These are phyloP conservation scores for Periconia sp. DNA, from an alignment of 2,329 filamentous ascomycete genomes.

Conservation along the genomic window DNA sequence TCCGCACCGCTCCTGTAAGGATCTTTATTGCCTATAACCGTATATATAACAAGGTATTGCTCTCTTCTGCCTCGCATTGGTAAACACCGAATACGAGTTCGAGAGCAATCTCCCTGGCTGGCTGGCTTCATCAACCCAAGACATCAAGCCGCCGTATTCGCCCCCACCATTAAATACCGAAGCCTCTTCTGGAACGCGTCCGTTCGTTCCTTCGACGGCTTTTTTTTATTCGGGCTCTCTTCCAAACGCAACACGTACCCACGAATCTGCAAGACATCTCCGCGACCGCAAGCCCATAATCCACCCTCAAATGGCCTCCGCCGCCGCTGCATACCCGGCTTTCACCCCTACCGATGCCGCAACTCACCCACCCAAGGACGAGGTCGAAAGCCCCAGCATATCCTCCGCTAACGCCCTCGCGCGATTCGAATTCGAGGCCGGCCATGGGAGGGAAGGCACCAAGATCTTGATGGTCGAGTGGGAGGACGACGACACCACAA, in stretches of 20 bases:
- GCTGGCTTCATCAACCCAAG: conserved; percentile 31
- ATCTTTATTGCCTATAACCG: no score
- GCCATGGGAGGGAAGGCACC: conserved; percentile 76
- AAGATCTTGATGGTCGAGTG: conserved; percentile 95
- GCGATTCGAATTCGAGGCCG: conserved; percentile 83
- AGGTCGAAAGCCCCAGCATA: conserved; percentile 51
- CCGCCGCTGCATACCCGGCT: conserved; percentile 29
- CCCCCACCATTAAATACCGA: conserved; percentile 36
- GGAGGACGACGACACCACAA: conserved; percentile 63
- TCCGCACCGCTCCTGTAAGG: neutral
- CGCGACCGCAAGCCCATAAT: no score
- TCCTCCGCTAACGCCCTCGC: conserved; percentile 65
- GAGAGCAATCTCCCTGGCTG: conserved; percentile 25
- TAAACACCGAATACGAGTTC: conserved; percentile 29
- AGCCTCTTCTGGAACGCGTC: conserved; percentile 29
- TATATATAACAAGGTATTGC: conserved; percentile 6
- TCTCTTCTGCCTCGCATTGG: conserved; percentile 26
- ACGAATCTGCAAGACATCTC: neutral
- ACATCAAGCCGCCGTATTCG: conserved; percentile 29
- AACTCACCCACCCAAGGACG: conserved; percentile 34
- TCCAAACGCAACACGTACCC: conserved; percentile 10
- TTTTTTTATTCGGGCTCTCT: conserved; percentile 10
- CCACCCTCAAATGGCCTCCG: conserved; percentile 32
- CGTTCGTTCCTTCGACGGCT: conserved; percentile 6
- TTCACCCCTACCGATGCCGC: conserved; percentile 49